Conservation (phyloP, 768 basidiomycete species). For the Lactarius psammicola region DNA sequence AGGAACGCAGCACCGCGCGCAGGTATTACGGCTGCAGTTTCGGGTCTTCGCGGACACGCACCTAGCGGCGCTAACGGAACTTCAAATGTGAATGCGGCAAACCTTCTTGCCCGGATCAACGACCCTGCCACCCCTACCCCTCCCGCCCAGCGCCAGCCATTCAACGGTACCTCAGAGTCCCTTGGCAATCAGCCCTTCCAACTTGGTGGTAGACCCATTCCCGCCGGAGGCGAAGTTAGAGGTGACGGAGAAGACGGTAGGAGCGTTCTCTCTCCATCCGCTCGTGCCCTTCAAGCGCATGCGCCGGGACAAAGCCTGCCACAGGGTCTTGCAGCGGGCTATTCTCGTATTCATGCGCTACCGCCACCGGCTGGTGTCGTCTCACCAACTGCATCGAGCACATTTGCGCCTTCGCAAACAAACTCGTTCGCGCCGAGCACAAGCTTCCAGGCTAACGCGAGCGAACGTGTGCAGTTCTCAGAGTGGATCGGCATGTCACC, state of each 20-base stretch:
- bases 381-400: conserved; percentile 38
- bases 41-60: conserved; percentile 29
- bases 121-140: conserved; percentile 21
- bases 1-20: conserved; percentile 40
- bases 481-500: conserved; percentile 38
- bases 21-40: conserved; percentile 27
- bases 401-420: conserved; percentile 33
- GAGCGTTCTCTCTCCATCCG: conserved; percentile 57
- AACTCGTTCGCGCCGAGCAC: conserved; percentile 32
- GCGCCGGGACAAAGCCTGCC: conserved; percentile 90
- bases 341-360: conserved; percentile 83
- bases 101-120: conserved; percentile 29
- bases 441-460: conserved; percentile 31
- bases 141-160: conserved; percentile 30
- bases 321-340: conserved; percentile 88
- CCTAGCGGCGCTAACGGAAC: conserved; percentile 21
- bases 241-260: conserved; percentile 33
- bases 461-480: conserved; percentile 28
- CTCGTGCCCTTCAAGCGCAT: conserved; percentile 80
- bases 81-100: conserved; percentile 26
- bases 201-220: conserved; percentile 38
- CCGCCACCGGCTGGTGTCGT: conserved; percentile 40
- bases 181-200: conserved; percentile 43
- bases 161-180: conserved; percentile 36
- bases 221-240: conserved; percentile 30